A percentile compares a stretch with the other conserved stretches of the same genome.
phyloP scores from a whole-genome alignment of 805 yeast species.

The Zygoascus ofunaensis region DNA sequence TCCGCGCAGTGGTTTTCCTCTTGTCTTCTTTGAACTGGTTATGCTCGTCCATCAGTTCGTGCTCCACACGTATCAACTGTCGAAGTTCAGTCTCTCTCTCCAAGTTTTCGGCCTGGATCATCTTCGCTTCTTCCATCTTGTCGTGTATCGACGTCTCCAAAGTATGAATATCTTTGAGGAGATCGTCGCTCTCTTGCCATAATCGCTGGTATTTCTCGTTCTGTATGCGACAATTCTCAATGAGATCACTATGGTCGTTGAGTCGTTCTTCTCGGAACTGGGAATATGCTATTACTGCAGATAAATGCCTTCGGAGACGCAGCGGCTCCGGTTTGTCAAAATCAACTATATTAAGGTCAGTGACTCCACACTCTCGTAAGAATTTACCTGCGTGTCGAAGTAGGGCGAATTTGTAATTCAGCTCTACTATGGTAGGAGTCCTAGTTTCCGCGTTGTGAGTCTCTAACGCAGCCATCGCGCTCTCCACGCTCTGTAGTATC shows the following conservation, averaged over 20 bases:
- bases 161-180: slow-evolving; percentile 31
- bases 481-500: slow-evolving; percentile 20
- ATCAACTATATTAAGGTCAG: slow-evolving; percentile 69
- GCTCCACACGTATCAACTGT: slow-evolving; percentile 52
- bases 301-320: slow-evolving; percentile 54
- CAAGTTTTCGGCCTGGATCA: slow-evolving; percentile 41
- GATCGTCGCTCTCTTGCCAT: slow-evolving; percentile 33
- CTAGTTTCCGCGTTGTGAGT: slow-evolving; percentile 15
- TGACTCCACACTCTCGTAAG: slow-evolving; percentile 62
- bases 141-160: slow-evolving; percentile 28
- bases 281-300: slow-evolving; percentile 81
- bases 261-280: slow-evolving; percentile 72
- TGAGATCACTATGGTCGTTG: slow-evolving; percentile 56
- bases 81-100: slow-evolving; percentile 55
- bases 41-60: slow-evolving; percentile 51
- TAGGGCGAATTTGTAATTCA: slow-evolving; percentile 38
- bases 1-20: slow-evolving; percentile 43
- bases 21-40: slow-evolving; percentile 56
- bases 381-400: slow-evolving; percentile 55
- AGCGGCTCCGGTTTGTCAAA: slow-evolving; percentile 66
- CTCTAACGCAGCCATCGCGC: slow-evolving; percentile 30
- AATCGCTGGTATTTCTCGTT: slow-evolving; percentile 34
- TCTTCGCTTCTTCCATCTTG: slow-evolving; percentile 22
- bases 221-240: slow-evolving; percentile 43
- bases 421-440: not conserved